Evolutionary conservation across 2,329 filamentous ascomycete species (phyloP).

Genomic region (Fusarium subtropicale): DNA sequence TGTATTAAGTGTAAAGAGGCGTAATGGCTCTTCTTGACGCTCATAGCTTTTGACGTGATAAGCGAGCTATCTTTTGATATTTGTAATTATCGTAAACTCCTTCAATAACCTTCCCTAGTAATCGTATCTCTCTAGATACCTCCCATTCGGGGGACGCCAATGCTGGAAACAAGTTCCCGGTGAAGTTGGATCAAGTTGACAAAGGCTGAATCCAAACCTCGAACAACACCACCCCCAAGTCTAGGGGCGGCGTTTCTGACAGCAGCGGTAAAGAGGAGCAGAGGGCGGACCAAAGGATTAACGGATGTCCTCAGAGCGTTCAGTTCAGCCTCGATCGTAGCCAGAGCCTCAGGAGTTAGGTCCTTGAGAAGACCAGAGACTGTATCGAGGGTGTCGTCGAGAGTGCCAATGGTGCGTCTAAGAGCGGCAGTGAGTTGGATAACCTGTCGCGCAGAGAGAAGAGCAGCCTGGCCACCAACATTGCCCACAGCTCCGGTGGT

Average conservation of each 20-base stretch:
- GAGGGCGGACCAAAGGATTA: constrained; percentile 15
- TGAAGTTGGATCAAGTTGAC: background rate
- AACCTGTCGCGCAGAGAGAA: constrained; percentile 12
- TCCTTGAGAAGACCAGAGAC: constrained; percentile 6
- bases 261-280: constrained; percentile 5
- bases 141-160: background rate
- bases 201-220: constrained; percentile 3
- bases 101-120: background rate
- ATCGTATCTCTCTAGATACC: background rate
- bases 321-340: constrained; percentile 10
- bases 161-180: rapidly evolving
- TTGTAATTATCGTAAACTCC: background rate
- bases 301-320: background rate
- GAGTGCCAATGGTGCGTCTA: rapidly evolving
- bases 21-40: background rate
- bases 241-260: background rate
- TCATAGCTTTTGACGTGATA: background rate
- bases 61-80: background rate
- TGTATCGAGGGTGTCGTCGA: background rate
- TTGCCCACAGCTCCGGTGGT: constrained; percentile 29
- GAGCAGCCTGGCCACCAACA: background rate
- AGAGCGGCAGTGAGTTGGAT: background rate
- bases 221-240: background rate
- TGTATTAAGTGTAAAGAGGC: constrained; percentile 16
- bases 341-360: background rate